Conservation (phyloP, 2,329 filamentous ascomycete genomes). For the Colletotrichum sp. region DNA sequence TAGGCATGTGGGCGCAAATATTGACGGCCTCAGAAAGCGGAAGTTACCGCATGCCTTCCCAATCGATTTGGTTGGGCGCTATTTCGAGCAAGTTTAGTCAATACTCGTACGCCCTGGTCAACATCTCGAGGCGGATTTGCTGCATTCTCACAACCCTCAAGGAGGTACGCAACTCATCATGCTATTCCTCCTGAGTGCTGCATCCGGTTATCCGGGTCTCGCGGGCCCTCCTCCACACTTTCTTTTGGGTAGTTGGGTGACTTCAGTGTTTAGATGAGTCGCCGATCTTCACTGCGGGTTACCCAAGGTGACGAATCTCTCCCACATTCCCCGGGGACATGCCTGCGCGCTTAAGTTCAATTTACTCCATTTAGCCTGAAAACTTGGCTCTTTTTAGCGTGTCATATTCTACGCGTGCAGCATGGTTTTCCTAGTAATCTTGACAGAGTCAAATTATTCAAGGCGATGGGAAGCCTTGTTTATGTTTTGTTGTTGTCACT, state of each 20-base stretch:
- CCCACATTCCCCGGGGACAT: not conserved
- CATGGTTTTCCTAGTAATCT: not conserved
- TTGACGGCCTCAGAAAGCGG: not conserved
- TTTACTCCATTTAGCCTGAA: not conserved
- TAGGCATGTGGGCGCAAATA: not conserved
- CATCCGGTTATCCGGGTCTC: not conserved
- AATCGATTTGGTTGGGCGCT: not conserved
- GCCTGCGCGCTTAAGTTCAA: not conserved
- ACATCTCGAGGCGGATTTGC: not conserved
- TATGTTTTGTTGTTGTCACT: not conserved
- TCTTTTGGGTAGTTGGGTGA: not conserved
- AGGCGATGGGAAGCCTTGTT: not conserved
- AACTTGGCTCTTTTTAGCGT: not conserved
- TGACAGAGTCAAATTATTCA: not conserved
- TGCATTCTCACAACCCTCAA: not conserved
- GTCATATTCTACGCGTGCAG: not conserved
- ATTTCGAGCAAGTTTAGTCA: not conserved
- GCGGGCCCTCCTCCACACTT: not conserved
- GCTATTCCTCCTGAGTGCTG: not conserved
- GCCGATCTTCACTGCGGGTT: not conserved
- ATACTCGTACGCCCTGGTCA: not conserved
- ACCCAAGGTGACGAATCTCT: not conserved
- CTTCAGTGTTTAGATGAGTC: not conserved
- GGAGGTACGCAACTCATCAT: not conserved
- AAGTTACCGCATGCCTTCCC: not conserved